These are phyloP conservation scores for Bacidia gigantensis DNA, from an alignment of 495 filamentous ascomycete genomes.

Conservation along the genomic window DNA sequence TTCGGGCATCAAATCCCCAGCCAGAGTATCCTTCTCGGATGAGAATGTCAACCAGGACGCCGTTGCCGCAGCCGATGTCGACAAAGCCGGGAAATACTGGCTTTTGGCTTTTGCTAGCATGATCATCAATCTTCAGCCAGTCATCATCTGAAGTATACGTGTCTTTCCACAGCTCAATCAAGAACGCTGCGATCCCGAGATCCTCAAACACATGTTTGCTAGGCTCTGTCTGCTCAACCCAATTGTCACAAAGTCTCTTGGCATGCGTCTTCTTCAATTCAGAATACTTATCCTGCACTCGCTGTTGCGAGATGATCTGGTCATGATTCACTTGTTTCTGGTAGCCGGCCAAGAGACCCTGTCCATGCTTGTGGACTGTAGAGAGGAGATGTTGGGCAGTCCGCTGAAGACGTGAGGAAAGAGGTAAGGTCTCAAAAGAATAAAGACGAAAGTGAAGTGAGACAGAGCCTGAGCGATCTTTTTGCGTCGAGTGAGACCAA, in stretches of 20 bases:
- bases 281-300: constrained; percentile 67
- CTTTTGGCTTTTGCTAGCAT: background rate
- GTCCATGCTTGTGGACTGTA: constrained; percentile 63
- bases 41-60: constrained; percentile 78
- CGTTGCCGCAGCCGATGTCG: constrained; percentile 92
- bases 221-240: constrained; percentile 80
- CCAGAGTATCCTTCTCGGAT: constrained; percentile 69
- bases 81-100: constrained; percentile 71
- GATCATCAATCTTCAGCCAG: constrained; percentile 9
- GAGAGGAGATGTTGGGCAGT: constrained; percentile 57
- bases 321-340: constrained; percentile 47
- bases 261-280: constrained; percentile 70
- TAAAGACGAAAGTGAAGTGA: constrained; percentile 60
- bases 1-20: constrained; percentile 81
- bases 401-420: constrained; percentile 44
- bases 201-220: constrained; percentile 93
- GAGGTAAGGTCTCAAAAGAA: constrained; percentile 24
- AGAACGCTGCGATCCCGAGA: constrained; percentile 77
- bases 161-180: constrained; percentile 80
- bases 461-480: constrained; percentile 31
- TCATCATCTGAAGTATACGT: constrained; percentile 47
- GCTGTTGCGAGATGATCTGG: constrained; percentile 54
- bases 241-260: constrained; percentile 44
- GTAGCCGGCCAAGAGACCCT: constrained; percentile 40
- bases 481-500: constrained; percentile 26